Conservation (phyloP, 352 stramenopile species). For the Elongisporangium senticosum region DNA sequence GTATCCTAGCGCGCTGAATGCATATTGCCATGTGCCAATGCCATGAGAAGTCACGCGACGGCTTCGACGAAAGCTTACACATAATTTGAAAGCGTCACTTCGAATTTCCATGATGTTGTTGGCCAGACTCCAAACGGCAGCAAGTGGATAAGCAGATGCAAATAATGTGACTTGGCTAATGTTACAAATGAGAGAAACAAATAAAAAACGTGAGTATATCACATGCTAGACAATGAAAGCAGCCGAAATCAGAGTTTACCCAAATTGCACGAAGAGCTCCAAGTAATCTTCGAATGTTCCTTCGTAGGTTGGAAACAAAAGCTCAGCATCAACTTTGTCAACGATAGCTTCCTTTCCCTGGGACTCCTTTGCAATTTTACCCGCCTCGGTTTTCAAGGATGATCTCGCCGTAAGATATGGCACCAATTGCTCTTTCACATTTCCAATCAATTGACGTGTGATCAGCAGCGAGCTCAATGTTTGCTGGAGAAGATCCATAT, state of each 20-base stretch:
- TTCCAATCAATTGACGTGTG: conserved; percentile 76
- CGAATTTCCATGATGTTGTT: conserved; percentile 96
- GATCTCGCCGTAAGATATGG: conserved; percentile 75
- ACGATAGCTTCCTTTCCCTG: conserved; percentile 42
- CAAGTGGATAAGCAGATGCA: conserved; percentile 90
- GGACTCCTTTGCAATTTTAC: conserved; percentile 63
- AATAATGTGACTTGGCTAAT: conserved; percentile 91
- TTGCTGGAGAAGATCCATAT: conserved; percentile 88
- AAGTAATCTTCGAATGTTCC: conserved; percentile 93
- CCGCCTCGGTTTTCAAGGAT: conserved; percentile 78
- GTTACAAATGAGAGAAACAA: conserved; percentile 25
- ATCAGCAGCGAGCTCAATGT: conserved; percentile 83
- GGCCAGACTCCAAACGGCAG: conserved; percentile 87
- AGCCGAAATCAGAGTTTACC: conserved; percentile 37
- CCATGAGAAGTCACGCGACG: conserved; percentile 58
- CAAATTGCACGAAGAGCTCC: conserved; percentile 91
- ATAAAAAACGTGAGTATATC: conserved; percentile 2
- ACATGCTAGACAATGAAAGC: conserved; percentile 1
- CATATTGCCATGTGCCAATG: conserved; percentile 92
- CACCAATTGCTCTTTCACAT: conserved; percentile 74
- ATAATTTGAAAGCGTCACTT: conserved; percentile 94
- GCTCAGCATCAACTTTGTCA: conserved; percentile 69
- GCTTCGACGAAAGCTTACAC: conserved; percentile 72
- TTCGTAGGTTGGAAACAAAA: conserved; percentile 77
- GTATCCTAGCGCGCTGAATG: conserved; percentile 89